Conservation (phyloP, 768 basidiomycete species). For the Trametes meyenii region DNA sequence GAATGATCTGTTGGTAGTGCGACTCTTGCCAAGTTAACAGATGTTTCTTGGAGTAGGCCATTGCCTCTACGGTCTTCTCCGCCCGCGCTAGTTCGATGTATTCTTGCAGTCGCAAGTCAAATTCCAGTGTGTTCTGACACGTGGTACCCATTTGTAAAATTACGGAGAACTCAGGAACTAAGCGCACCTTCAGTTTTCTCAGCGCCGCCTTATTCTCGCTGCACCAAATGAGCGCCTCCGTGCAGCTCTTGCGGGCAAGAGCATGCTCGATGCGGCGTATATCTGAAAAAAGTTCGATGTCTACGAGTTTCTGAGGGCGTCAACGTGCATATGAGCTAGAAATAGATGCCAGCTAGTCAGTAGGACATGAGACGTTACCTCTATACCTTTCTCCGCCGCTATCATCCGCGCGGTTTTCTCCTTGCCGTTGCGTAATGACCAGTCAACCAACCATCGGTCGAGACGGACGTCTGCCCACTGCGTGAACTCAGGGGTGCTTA, state of each 20-base stretch:
- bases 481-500: slow-evolving; percentile 59
- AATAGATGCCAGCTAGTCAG: not conserved
- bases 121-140: slow-evolving; percentile 88
- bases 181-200: slow-evolving; percentile 81
- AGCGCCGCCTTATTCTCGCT: slow-evolving; percentile 93
- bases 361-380: slow-evolving; percentile 48
- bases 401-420: slow-evolving; percentile 76
- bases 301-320: slow-evolving; percentile 69
- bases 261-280: slow-evolving; percentile 86
- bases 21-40: slow-evolving; percentile 82
- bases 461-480: slow-evolving; percentile 82
- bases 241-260: slow-evolving; percentile 71
- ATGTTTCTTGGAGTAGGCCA: slow-evolving; percentile 82
- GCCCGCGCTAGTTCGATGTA: slow-evolving; percentile 88
- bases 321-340: not conserved
- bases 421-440: slow-evolving; percentile 81
- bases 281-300: slow-evolving; percentile 90
- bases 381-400: slow-evolving; percentile 76
- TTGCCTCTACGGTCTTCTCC: slow-evolving; percentile 70
- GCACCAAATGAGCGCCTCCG: slow-evolving; percentile 93
- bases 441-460: slow-evolving; percentile 92
- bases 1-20: slow-evolving; percentile 75
- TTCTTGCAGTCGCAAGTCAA: slow-evolving; percentile 93
- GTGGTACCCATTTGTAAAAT: not conserved
- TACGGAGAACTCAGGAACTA: not conserved